Base-by-base conservation (phyloP, 169 alveolate species). In the Cyclospora cayetanensis region DNA sequence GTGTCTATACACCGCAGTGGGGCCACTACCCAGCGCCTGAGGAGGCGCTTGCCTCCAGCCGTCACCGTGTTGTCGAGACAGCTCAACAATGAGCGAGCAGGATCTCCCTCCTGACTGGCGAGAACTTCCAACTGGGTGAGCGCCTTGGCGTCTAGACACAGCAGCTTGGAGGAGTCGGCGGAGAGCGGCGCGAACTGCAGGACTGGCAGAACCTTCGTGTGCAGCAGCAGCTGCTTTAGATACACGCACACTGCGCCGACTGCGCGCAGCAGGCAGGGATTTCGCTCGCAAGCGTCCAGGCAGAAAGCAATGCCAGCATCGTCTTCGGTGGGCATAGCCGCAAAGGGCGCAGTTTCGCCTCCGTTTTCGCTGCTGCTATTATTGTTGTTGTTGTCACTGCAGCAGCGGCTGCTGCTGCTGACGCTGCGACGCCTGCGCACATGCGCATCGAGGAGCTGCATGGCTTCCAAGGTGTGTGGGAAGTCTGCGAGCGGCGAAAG, bases 21-120 rank as follows among this genome's bases (percentile, higher is more conserved):
- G 55, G 98, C 94, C 77, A 96, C 95, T 20, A 98, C 89, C 99
- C 99, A 99, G 46, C 97, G 97, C 90, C 98, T 96, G 68, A 90
- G 72, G 27, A 90, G 89, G 76, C 99, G 94, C 89, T 97, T 97
- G 15, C 99, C 99, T 80, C 98, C 97, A 41, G 98, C 96, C 25
- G 99, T 97, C 37, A 92, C 93, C 3, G 99, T 97, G 85, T 96
- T 96, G 95, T 99, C 97, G 52, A 99, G 92, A 85, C 95, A 96
- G 27, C 97, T 97, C 65, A 96, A 95, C 42, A 97, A 92, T 4
- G 98, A 94, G 91, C 94, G 74, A 83, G 94, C 93, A 27, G 41
- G 43, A 25, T 9, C 7, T 3, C 93, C 88, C 11, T 90, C 93
- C 39, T 79, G 88, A n/a, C 90, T 90, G 41, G 39, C 82, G 25